Conservation (phyloP, 2,329 filamentous ascomycete genomes). For the Exophiala sideris region DNA sequence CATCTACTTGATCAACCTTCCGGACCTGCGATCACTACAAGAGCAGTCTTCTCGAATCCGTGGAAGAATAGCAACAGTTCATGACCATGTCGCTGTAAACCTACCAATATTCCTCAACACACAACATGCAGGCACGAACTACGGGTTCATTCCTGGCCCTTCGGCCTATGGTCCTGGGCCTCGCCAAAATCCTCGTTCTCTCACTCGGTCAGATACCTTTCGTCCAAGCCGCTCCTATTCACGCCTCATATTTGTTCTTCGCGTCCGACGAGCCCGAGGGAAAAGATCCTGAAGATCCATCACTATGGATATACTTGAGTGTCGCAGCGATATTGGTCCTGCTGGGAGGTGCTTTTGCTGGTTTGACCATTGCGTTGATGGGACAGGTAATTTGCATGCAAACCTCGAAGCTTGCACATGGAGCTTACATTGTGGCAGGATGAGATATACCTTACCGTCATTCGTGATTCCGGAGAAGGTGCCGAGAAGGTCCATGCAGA, state of each 20-base stretch:
- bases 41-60: too few relatives aligned
- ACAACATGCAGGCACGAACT: constrained; percentile 15
- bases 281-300: constrained; percentile 57
- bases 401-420: background rate
- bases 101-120: background rate
- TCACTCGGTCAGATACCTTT: constrained; percentile 38
- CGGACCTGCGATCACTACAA: too few relatives aligned
- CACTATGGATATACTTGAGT: constrained; percentile 76
- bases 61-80: background rate
- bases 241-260: constrained; percentile 19
- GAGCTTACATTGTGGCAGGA: constrained; percentile 52
- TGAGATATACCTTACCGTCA: constrained; percentile 94
- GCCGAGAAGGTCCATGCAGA: constrained; percentile 82
- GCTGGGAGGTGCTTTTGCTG: constrained; percentile 87
- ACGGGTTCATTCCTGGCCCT: constrained; percentile 33
- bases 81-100: constrained; percentile 11
- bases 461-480: constrained; percentile 78
- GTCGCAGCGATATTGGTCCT: constrained; percentile 79
- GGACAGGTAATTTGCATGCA: constrained; percentile 47
- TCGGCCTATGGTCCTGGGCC: constrained; percentile 39
- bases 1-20: too few relatives aligned
- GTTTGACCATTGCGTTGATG: constrained; percentile 70
- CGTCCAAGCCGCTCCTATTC: constrained; percentile 37
- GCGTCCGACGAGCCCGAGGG: constrained; percentile 38
- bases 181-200: constrained; percentile 42